A percentile compares a stretch with the other conserved stretches of the same genome.
phyloP scores from a whole-genome alignment of 2,329 filamentous ascomycete genomes.

The Cadophora gregata region DNA sequence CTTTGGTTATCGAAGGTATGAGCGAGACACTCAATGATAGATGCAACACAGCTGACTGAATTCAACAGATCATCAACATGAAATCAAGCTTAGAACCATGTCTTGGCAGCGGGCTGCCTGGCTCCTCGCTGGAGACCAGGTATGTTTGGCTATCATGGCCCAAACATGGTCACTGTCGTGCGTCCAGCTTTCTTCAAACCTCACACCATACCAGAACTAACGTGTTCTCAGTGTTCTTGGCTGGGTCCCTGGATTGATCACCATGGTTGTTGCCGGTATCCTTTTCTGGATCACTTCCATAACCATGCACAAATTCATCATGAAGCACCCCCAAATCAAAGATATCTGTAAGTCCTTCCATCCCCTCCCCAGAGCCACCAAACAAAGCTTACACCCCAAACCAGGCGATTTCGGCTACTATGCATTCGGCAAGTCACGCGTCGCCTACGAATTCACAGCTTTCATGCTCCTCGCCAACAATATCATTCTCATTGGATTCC shows the following conservation, averaged over 20 bases:
- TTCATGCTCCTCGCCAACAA: constrained; percentile 58
- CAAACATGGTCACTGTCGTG: constrained; percentile 56
- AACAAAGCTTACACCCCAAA: not conserved
- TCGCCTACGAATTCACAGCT: constrained; percentile 52
- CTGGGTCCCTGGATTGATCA: constrained; percentile 54
- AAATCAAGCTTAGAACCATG: constrained; percentile 59
- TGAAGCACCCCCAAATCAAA: constrained; percentile 56
- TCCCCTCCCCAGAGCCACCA: not conserved
- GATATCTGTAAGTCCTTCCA: constrained; percentile 50
- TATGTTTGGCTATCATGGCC: constrained; percentile 58
- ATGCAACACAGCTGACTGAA: not conserved
- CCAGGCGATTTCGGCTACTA: constrained; percentile 54
- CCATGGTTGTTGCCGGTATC: constrained; percentile 52
- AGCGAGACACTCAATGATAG: not conserved
- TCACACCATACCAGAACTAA: not conserved
- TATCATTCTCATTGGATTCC: constrained; percentile 57
- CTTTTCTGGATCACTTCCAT: constrained; percentile 57
- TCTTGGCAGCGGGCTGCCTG: constrained; percentile 58
- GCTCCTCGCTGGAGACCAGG: constrained; percentile 54
- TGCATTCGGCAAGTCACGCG: constrained; percentile 50
- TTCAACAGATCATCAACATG: constrained; percentile 51
- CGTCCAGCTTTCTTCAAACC: constrained; percentile 29
- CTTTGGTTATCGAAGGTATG: constrained; percentile 43
- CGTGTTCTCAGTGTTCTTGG: constrained; percentile 47
- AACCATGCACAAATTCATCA: constrained; percentile 58